These are phyloP conservation scores for Yarrowia sp. DNA, from an alignment of 805 yeast genomes.

Conservation along the genomic window DNA sequence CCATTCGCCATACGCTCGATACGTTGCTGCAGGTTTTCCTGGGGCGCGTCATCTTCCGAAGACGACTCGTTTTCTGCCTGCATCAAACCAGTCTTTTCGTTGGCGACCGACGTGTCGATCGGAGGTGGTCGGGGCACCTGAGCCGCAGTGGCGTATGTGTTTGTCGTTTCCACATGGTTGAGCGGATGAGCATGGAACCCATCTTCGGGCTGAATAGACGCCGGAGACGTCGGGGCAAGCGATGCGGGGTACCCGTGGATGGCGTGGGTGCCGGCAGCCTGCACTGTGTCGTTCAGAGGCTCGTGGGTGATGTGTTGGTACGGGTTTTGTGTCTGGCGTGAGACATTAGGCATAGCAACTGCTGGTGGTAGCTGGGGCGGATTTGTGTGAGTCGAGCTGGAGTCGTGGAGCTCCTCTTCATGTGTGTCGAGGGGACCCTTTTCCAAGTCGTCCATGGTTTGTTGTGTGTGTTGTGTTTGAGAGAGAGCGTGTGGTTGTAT, in stretches of 20 bases:
- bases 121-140: not conserved
- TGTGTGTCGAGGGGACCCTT: not conserved
- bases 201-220: constrained; percentile 8
- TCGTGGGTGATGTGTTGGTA: constrained; percentile 1
- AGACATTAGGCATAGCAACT: not conserved
- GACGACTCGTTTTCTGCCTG: not conserved
- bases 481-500: not conserved
- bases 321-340: constrained; percentile 22
- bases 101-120: not conserved
- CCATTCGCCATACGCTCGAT: constrained; percentile 19
- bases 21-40: constrained; percentile 19
- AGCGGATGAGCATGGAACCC: constrained; percentile 13
- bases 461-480: not conserved
- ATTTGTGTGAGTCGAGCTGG: constrained; percentile 1
- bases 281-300: not conserved
- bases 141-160: constrained; percentile 3
- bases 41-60: not conserved
- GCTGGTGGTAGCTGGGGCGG: constrained; percentile 25
- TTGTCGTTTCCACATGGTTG: not conserved
- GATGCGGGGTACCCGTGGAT: not conserved
- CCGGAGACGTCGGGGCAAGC: not conserved
- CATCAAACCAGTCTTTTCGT: constrained; percentile 8
- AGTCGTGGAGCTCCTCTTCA: not conserved
- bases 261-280: not conserved
- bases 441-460: constrained; percentile 16